These are phyloP conservation scores for Gynochthodes officinalis DNA, from an alignment of 257 asterid genomes.

Conservation along the genomic window DNA sequence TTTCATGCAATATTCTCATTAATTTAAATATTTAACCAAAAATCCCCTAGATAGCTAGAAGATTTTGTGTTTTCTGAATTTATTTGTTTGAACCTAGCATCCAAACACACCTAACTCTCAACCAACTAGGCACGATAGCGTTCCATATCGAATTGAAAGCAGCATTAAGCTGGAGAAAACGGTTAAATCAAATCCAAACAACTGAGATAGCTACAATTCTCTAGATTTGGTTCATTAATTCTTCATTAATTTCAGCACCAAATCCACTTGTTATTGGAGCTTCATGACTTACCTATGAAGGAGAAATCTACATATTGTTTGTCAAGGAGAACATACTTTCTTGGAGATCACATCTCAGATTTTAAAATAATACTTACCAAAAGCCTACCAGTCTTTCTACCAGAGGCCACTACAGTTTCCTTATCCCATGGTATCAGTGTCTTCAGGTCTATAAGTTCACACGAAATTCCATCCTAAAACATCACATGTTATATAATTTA, in stretches of 20 bases:
- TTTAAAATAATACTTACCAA: slow-evolving; percentile 47
- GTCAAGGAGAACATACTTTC: slow-evolving; percentile 2
- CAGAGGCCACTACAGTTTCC: slow-evolving; percentile 94
- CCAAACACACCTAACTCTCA: no score
- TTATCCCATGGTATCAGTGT: slow-evolving; percentile 98
- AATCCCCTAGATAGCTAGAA: no score
- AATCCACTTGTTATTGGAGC: slow-evolving; percentile 98
- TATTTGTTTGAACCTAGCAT: no score
- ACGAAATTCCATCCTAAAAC: slow-evolving; percentile 90
- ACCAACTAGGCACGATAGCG: no score
- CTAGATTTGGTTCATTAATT: no score
- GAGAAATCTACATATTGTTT: slow-evolving; percentile 3
- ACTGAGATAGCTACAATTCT: no score
- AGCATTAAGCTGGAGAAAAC: no score
- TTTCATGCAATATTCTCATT: no score
- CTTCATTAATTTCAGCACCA: slow-evolving; percentile 94
- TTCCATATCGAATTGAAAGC: no score
- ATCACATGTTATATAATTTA: slow-evolving; percentile 3
- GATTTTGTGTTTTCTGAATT: no score
- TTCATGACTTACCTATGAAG: slow-evolving; percentile 80
- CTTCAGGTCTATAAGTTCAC: slow-evolving; percentile 89
- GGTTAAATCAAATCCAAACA: no score
- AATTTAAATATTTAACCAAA: no score
- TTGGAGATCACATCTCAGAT: background rate
- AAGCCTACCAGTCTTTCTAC: slow-evolving; percentile 88